Conservation (phyloP, 257 asterid genomes). For the Solanum sparsipilum region DNA sequence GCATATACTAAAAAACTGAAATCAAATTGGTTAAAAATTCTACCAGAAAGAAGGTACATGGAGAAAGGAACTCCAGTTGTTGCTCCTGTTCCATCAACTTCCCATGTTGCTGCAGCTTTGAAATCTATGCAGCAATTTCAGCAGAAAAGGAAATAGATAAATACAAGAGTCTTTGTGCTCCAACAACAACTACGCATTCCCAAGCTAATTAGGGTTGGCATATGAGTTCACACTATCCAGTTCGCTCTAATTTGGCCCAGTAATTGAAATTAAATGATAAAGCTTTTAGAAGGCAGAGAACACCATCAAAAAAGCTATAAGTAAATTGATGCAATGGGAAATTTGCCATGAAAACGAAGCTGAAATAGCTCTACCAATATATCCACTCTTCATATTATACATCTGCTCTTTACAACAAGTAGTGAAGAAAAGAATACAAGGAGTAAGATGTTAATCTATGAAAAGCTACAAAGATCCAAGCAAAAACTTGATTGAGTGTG, state of each 20-base stretch:
- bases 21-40: neutral
- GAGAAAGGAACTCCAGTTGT: conserved; percentile 57
- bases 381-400: neutral
- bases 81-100: conserved; percentile 75
- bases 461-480: neutral
- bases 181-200: neutral
- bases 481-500: neutral
- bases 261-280: neutral
- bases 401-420: neutral
- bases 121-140: conserved; percentile 29
- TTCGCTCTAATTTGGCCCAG: neutral
- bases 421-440: neutral
- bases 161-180: neutral
- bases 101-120: conserved; percentile 82
- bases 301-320: neutral
- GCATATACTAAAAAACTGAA: neutral
- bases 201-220: neutral
- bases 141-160: conserved; percentile 4
- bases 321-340: neutral
- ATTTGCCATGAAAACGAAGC: neutral
- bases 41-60: conserved; percentile 90
- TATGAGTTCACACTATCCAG: neutral
- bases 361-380: neutral
- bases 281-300: neutral
- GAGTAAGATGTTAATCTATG: neutral